These are phyloP conservation scores for Parascedosporium putredinis DNA, from an alignment of 2,329 filamentous ascomycete genomes.

Conservation along the genomic window DNA sequence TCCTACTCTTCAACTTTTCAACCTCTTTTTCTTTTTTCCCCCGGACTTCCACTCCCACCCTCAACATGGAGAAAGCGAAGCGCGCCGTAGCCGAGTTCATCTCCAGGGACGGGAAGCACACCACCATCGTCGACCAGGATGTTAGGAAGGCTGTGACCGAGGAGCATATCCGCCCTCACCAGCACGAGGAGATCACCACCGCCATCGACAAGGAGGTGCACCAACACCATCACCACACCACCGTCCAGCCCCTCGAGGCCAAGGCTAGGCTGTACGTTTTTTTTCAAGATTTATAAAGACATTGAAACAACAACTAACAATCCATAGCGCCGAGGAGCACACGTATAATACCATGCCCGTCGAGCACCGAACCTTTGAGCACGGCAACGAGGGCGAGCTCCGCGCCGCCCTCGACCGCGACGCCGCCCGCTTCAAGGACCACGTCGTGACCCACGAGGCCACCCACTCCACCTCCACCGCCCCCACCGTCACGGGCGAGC, in stretches of 20 bases:
- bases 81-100: slow-evolving; percentile 51
- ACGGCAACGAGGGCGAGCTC: slow-evolving; percentile 42
- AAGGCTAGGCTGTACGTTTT: slow-evolving; percentile 32
- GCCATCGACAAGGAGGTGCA: slow-evolving; percentile 60
- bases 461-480: slow-evolving; percentile 17
- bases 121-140: slow-evolving; percentile 60
- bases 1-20: not conserved
- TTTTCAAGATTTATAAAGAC: not conserved
- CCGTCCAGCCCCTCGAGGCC: slow-evolving; percentile 48
- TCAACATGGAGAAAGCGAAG: slow-evolving; percentile 55
- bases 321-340: slow-evolving; percentile 47
- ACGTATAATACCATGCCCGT: slow-evolving; percentile 46
- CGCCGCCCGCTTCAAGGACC: slow-evolving; percentile 22
- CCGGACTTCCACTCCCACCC: not conserved
- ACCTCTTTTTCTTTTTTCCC: not conserved
- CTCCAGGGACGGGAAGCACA: slow-evolving; percentile 50
- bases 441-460: slow-evolving; percentile 18
- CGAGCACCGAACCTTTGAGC: slow-evolving; percentile 50
- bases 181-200: slow-evolving; percentile 50
- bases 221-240: slow-evolving; percentile 63
- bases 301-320: too few species aligned
- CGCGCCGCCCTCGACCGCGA: slow-evolving; percentile 40
- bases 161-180: slow-evolving; percentile 48
- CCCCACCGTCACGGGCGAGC: slow-evolving; percentile 19
- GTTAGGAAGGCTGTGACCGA: slow-evolving; percentile 50